A percentile compares a stretch with the other conserved stretches of the same genome.
Evolutionary conservation across 305 asterid species (phyloP).

Genomic region (Fraxinus sp.): DNA sequence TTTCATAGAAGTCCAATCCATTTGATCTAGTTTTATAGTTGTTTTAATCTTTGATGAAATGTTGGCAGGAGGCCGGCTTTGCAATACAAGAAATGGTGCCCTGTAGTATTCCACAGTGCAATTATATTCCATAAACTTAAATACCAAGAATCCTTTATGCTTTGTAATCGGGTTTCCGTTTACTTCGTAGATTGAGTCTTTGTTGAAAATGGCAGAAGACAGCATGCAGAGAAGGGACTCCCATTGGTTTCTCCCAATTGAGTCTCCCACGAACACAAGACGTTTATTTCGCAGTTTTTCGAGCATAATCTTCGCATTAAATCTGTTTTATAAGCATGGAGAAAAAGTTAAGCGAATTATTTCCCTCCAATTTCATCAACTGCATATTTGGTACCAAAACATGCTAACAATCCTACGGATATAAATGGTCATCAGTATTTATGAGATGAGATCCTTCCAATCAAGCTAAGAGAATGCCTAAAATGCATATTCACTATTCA

Average conservation of each 20-base stretch:
- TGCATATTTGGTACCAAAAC: neutral
- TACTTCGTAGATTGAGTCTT: constrained; percentile 62
- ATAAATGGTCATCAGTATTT: neutral
- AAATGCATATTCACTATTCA: neutral
- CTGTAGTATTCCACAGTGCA: constrained; percentile 85
- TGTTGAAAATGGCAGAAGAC: constrained; percentile 54
- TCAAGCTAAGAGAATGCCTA: neutral
- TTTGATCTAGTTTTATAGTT: constrained; percentile 71
- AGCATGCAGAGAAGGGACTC: constrained; percentile 95
- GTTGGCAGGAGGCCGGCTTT: constrained; percentile 77
- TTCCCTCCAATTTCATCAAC: neutral
- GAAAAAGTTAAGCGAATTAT: neutral
- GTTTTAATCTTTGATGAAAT: constrained; percentile 45
- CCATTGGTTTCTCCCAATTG: constrained; percentile 98
- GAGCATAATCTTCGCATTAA: constrained; percentile 65
- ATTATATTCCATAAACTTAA: constrained; percentile 69
- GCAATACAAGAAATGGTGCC: constrained; percentile 87
- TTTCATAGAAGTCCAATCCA: constrained; percentile 78
- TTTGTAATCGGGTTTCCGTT: constrained; percentile 87
- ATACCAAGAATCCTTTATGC: constrained; percentile 83
- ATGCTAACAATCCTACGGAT: neutral
- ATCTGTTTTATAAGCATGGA: constrained; percentile 40
- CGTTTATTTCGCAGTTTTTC: constrained; percentile 79
- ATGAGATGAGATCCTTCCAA: neutral
- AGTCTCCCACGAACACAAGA: constrained; percentile 86